Evolutionary conservation across 345 rosid genomes (phyloP).

Genomic region (Eucalyptus cloeziana): DNA sequence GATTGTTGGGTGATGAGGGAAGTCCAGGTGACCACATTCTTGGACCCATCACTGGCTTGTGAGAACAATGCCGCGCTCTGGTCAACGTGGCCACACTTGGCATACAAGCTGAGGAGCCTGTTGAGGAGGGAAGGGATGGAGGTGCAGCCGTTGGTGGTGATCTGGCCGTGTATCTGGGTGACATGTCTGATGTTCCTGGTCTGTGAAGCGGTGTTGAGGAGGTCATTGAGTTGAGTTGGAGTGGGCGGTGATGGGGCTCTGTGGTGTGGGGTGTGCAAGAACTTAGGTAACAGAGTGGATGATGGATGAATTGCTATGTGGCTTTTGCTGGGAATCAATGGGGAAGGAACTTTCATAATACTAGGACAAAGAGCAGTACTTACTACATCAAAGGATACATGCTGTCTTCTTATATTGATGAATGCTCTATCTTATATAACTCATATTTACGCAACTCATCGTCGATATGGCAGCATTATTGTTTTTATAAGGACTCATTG

Average conservation of each 20-base stretch:
- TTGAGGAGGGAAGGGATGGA: slow-evolving; percentile 17
- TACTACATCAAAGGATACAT: background rate
- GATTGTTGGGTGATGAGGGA: slow-evolving; percentile 16
- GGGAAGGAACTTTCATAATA: background rate
- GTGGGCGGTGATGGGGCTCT: background rate
- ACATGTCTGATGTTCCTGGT: slow-evolving; percentile 11
- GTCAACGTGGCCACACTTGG: slow-evolving; percentile 9
- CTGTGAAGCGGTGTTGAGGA: slow-evolving; percentile 1
- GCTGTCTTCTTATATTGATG: background rate
- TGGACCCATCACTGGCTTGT: background rate
- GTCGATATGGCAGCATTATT: background rate
- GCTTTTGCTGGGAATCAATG: background rate
- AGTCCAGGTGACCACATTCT: slow-evolving; percentile 23
- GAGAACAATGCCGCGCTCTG: slow-evolving; percentile 19
- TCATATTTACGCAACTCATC: background rate
- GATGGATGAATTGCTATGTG: background rate
- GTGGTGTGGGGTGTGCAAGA: background rate
- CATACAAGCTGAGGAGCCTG: slow-evolving; percentile 20
- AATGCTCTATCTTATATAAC: background rate
- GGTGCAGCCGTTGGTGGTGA: slow-evolving; percentile 7
- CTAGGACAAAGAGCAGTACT: background rate
- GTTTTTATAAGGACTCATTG: background rate
- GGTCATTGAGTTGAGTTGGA: slow-evolving; percentile 6
- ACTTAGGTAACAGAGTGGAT: background rate
- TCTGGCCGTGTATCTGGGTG: slow-evolving; percentile 16